Conservation (phyloP, 2,329 filamentous ascomycete species). For the Xenoacremonium recifei region DNA sequence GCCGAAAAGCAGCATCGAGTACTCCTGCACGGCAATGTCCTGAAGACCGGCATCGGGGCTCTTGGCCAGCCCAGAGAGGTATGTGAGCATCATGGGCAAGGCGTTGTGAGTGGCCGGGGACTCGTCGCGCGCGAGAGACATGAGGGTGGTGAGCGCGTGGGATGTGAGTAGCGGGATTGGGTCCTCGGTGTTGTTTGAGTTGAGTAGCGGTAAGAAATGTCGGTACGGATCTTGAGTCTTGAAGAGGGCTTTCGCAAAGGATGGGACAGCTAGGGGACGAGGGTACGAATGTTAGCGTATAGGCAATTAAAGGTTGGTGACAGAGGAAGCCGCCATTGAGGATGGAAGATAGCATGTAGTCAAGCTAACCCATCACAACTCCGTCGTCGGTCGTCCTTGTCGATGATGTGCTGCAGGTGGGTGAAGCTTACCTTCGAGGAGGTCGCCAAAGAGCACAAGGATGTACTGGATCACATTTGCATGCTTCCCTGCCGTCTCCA, state of each 20-base stretch:
- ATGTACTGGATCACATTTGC: constrained; percentile 94
- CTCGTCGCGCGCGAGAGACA: constrained; percentile 65
- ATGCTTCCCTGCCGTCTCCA: constrained; percentile 82
- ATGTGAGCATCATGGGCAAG: constrained; percentile 79
- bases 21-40: constrained; percentile 92
- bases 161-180: constrained; percentile 87
- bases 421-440: constrained; percentile 70
- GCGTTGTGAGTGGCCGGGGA: constrained; percentile 69
- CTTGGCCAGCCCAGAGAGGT: constrained; percentile 80
- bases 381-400: too few species aligned
- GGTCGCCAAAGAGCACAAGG: constrained; percentile 81
- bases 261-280: constrained; percentile 66
- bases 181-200: constrained; percentile 72
- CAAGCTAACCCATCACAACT: too few species aligned
- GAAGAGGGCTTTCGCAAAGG: constrained; percentile 74
- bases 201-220: constrained; percentile 81
- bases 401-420: too few species aligned
- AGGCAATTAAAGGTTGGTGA: constrained; percentile 2
- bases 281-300: constrained; percentile 17
- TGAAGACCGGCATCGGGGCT: constrained; percentile 86
- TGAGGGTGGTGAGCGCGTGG: constrained; percentile 77
- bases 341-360: too few species aligned
- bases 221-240: constrained; percentile 76
- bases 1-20: constrained; percentile 79
- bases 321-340: constrained; percentile 9